Base-by-base conservation (phyloP, 1,284 basidiomycete species). In the Xerocomus amazonicus region DNA sequence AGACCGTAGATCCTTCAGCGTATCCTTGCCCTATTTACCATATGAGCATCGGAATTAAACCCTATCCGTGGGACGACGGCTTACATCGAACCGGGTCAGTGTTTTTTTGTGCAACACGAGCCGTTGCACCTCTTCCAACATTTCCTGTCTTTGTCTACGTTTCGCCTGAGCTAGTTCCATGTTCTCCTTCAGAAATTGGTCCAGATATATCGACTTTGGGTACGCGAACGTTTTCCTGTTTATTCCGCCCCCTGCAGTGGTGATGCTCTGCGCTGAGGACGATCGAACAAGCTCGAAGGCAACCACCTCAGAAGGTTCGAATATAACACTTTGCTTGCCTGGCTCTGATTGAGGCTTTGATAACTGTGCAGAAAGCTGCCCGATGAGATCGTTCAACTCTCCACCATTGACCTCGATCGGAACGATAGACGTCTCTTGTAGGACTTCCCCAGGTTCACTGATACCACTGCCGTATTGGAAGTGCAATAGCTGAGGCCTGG, bases 171-270 rank as follows among this genome's bases (percentile, higher is more conserved):
- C 76, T 29, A 82, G 54, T 13, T 73, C 70, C 3, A 78, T 57
- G 46, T 86, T 87, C 45, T 76, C 73, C 45, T 73, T 71, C 54
- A 89, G 58, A 59, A 88, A 90, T 51, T 80, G 79, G 60, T 90
- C 88, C 45, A 90, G 70, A 59, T 79, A 88, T 37, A 90, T 70
- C 31, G 71, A 69, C 54, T 76, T 77, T 3, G 87, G 86, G 55
- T 78, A 90, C 19, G 63, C 66, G 56, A 89, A 83, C 3, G 71
- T 70, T 49, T 78, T 75, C 8, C 70, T 66, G 14, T 74, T 70
- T 4, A 53, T 44, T 48, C 65, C 71, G 9, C 62, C 51, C 2
- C 68, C 52, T 31, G n/a, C 36, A 9, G 50, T 9, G 7, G 43
- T n/a, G 17, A 45, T 41, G 34, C 16, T 48, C 6, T 48, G 37